These are phyloP conservation scores for Spizellomyces sp. DNA, from an alignment of 192 early-diverging fungal species.

Conservation along the genomic window DNA sequence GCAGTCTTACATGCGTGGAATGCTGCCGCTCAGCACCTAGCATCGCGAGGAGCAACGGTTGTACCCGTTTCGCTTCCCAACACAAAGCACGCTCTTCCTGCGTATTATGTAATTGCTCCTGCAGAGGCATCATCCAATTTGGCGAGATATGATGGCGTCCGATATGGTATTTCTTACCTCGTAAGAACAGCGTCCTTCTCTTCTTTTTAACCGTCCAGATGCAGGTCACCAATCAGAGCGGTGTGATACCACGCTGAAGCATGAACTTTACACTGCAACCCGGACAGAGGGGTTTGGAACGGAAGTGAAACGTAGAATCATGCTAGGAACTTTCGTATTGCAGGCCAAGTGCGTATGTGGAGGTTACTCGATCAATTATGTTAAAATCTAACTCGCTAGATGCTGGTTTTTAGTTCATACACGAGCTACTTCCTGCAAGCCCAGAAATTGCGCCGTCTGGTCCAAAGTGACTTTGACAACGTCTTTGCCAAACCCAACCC, in stretches of 20 bases:
- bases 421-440: constrained; percentile 76
- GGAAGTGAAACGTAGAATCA: constrained; percentile 80
- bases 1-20: constrained; percentile 62
- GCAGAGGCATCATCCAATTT: constrained; percentile 93
- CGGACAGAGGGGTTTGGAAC: constrained; percentile 74
- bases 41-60: constrained; percentile 65
- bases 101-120: constrained; percentile 85
- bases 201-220: no score
- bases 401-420: constrained; percentile 50
- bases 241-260: no score
- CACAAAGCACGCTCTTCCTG: constrained; percentile 70
- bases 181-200: neutral
- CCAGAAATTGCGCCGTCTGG: constrained; percentile 76
- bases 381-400: no score
- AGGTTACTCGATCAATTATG: no score
- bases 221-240: no score
- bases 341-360: constrained; percentile 59
- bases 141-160: constrained; percentile 82
- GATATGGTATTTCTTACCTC: constrained; percentile 64
- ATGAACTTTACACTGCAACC: constrained; percentile 56
- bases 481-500: constrained; percentile 72
- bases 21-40: constrained; percentile 56
- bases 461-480: constrained; percentile 76
- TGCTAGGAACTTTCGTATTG: constrained; percentile 87
- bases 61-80: constrained; percentile 71